phyloP scores from a whole-genome alignment of 306 rosid species.

The Fagus crenata region DNA sequence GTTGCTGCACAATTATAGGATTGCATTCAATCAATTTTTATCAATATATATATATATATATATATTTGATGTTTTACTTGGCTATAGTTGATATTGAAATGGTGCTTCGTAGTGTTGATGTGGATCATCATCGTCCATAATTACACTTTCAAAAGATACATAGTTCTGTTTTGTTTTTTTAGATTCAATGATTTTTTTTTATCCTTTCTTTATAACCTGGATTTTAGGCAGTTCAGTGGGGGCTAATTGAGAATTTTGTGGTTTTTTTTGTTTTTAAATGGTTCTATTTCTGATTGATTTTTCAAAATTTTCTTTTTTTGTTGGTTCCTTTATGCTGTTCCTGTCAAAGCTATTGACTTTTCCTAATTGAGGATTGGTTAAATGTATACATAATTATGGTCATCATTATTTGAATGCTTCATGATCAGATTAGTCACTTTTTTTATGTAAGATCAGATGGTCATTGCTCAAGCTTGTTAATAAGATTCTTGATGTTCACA shows the following conservation, averaged over 20 bases:
- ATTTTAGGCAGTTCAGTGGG: background rate
- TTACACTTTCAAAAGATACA: no score
- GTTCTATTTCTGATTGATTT: background rate
- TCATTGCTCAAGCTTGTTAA: background rate
- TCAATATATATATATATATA: no score
- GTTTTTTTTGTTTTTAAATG: background rate
- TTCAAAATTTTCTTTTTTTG: background rate
- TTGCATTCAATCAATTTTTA: no score
- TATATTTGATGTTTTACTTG: no score
- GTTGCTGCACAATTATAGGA: no score
- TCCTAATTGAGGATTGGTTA: background rate
- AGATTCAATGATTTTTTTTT: no score
- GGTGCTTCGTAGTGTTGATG: no score
- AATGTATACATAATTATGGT: background rate
- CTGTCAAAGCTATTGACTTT: background rate
- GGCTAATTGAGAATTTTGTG: background rate
- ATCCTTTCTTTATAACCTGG: no score
- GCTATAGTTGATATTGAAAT: no score
- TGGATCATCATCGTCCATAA: no score
- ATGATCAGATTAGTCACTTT: background rate
- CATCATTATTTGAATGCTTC: background rate
- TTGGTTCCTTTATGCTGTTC: background rate
- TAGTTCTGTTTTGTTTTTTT: no score
- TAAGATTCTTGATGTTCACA: background rate
- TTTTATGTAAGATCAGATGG: no score